These are phyloP conservation scores for Pythium dissotocum DNA, from an alignment of 352 stramenopile genomes.

Conservation along the genomic window DNA sequence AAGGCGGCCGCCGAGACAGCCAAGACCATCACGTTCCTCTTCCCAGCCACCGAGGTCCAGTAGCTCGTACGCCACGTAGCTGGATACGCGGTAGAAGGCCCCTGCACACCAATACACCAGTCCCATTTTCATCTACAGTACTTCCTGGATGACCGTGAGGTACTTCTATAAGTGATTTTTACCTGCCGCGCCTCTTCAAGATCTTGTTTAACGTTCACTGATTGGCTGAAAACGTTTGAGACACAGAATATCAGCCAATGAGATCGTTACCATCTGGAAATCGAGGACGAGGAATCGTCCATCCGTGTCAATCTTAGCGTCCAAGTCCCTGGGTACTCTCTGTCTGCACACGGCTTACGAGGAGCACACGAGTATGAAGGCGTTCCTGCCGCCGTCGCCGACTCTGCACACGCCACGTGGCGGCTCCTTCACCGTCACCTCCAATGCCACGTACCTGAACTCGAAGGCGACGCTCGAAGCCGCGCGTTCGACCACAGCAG, in stretches of 20 bases:
- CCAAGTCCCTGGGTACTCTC: not conserved
- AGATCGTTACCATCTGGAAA: not conserved
- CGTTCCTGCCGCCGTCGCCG: constrained; percentile 19
- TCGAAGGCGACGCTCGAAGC: constrained; percentile 48
- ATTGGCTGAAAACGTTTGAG: not conserved
- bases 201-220: not conserved
- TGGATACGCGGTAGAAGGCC: not conserved
- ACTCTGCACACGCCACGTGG: constrained; percentile 4
- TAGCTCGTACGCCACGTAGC: not conserved
- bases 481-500: constrained; percentile 44
- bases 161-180: not conserved
- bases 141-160: too few species aligned
- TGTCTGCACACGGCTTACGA: not conserved
- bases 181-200: not conserved
- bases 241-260: not conserved
- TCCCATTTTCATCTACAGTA: not conserved
- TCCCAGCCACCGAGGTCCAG: not conserved
- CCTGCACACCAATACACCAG: too few species aligned
- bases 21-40: constrained; percentile 28
- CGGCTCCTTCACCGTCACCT: constrained; percentile 15
- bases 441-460: constrained; percentile 40
- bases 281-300: not conserved
- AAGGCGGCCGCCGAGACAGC: constrained; percentile 14
- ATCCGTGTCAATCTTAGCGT: not conserved
- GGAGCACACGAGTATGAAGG: constrained; percentile 16